Evolutionary conservation across 2,329 filamentous ascomycete genomes (phyloP).

Genomic region (Epicoccum nigrum): DNA sequence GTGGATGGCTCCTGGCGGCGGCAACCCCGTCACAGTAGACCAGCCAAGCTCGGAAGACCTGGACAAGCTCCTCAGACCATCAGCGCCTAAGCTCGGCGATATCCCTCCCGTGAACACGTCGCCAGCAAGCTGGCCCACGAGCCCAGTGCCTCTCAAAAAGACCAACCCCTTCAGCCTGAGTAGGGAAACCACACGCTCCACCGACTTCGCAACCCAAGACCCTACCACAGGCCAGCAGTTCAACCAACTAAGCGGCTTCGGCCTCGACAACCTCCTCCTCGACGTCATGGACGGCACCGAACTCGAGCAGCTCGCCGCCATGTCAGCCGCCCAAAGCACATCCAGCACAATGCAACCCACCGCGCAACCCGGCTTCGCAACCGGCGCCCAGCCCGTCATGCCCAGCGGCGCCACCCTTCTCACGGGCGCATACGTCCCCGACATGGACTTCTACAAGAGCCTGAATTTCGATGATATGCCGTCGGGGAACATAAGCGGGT

Average conservation of each 20-base stretch:
- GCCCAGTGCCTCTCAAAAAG: conserved; percentile 7
- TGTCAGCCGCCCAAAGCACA: not conserved
- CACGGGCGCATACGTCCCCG: not conserved
- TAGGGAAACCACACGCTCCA: not conserved
- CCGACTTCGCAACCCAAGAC: not conserved
- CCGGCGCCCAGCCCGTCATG: conserved; percentile 9
- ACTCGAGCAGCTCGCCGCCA: not conserved
- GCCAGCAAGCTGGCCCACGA: conserved; percentile 35
- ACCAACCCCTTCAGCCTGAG: too few relatives aligned
- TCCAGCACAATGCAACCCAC: not conserved
- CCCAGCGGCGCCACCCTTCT: not conserved
- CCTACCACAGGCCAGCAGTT: conserved; percentile 26
- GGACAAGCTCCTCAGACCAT: conserved; percentile 39
- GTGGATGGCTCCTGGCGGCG: not conserved
- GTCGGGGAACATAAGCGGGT: conserved; percentile 25
- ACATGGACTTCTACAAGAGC: conserved; percentile 3
- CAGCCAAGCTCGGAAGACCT: conserved; percentile 33
- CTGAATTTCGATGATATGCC: conserved; percentile 10
- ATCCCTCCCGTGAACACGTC: conserved; percentile 21
- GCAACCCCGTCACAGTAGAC: conserved; percentile 14
- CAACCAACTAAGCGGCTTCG: conserved; percentile 27
- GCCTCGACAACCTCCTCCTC: conserved; percentile 35
- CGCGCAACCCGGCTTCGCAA: not conserved
- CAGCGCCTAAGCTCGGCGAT: conserved; percentile 38
- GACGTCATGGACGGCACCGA: conserved; percentile 35